Evolutionary conservation across 805 yeast species (phyloP).

Genomic region (Wickerhamomyces silvicola): DNA sequence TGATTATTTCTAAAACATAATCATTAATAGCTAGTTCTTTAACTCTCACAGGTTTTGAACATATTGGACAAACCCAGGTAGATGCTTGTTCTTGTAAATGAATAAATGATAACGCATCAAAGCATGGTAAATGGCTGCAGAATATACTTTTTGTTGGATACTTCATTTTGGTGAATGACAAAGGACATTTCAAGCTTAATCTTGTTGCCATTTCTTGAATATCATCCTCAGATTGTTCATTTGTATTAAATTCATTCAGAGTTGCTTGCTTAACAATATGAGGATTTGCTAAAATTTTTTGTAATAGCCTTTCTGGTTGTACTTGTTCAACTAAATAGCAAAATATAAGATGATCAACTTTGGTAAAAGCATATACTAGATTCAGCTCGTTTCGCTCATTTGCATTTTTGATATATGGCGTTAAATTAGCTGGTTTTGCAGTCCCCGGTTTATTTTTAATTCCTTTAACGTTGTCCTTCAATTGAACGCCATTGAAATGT

Average conservation of each 20-base stretch:
- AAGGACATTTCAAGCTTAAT: constrained; percentile 71
- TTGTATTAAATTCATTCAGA: constrained; percentile 35
- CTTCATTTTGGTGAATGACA: constrained; percentile 62
- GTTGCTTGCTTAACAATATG: constrained; percentile 50
- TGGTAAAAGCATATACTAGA: constrained; percentile 53
- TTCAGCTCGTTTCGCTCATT: constrained; percentile 37
- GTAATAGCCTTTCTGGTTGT: constrained; percentile 35
- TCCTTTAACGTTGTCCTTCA: constrained; percentile 61
- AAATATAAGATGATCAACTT: constrained; percentile 42
- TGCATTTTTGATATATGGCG: constrained; percentile 35
- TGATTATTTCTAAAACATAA: constrained; percentile 58
- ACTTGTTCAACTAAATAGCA: constrained; percentile 52
- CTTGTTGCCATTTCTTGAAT: constrained; percentile 59
- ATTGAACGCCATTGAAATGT: constrained; percentile 43
- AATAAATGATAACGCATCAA: constrained; percentile 72
- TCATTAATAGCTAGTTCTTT: constrained; percentile 69
- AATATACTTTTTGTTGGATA: constrained; percentile 63
- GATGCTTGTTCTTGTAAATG: constrained; percentile 74
- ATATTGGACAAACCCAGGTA: constrained; percentile 85
- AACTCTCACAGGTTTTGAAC: constrained; percentile 46
- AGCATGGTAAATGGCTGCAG: constrained; percentile 83
- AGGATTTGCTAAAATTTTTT: constrained; percentile 36
- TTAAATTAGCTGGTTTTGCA: constrained; percentile 74
- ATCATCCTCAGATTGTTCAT: constrained; percentile 61
- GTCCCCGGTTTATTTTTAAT: constrained; percentile 73